These are phyloP conservation scores for Nelumbo lutea DNA, from an alignment of 164 flowering plant genomes.

Conservation along the genomic window DNA sequence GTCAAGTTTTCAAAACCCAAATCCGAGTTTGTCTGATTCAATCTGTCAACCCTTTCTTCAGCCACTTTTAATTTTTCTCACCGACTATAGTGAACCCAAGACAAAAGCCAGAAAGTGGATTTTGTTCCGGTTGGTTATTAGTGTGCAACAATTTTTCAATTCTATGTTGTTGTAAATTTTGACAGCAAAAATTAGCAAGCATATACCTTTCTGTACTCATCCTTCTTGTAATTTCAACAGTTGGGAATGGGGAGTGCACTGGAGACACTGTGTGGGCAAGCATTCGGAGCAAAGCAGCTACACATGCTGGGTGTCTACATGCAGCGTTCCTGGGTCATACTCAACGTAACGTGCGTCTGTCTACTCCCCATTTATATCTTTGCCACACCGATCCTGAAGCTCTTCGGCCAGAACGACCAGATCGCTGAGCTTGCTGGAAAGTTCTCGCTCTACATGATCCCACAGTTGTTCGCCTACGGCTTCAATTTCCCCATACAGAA, in stretches of 20 bases:
- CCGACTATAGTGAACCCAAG: no score
- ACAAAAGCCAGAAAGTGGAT: no score
- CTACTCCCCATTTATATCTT: slow-evolving; percentile 19
- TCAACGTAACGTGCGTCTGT: slow-evolving; percentile 7
- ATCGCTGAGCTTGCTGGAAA: slow-evolving; percentile 24
- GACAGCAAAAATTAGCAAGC: no score
- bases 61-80: no score
- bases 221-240: slow-evolving; percentile 12
- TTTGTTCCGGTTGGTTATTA: no score
- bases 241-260: slow-evolving; percentile 64
- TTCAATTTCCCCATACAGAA: slow-evolving; percentile 27
- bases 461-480: slow-evolving; percentile 24
- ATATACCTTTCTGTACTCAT: no score
- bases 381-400: slow-evolving; percentile 17
- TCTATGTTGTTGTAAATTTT: no score
- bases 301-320: slow-evolving; percentile 33
- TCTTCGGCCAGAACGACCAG: slow-evolving; percentile 22
- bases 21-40: no score
- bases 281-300: slow-evolving; percentile 30
- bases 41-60: no score
- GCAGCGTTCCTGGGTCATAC: slow-evolving; percentile 42
- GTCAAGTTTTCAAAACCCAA: no score
- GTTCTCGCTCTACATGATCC: slow-evolving; percentile 24
- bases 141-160: no score
- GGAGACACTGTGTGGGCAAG: slow-evolving; percentile 33